Percentiles rank a stretch among this genome's conserved stretches.
Conservation (phyloP, 2,329 filamentous ascomycete genomes). For the Scedosporium aurantiacum region DNA sequence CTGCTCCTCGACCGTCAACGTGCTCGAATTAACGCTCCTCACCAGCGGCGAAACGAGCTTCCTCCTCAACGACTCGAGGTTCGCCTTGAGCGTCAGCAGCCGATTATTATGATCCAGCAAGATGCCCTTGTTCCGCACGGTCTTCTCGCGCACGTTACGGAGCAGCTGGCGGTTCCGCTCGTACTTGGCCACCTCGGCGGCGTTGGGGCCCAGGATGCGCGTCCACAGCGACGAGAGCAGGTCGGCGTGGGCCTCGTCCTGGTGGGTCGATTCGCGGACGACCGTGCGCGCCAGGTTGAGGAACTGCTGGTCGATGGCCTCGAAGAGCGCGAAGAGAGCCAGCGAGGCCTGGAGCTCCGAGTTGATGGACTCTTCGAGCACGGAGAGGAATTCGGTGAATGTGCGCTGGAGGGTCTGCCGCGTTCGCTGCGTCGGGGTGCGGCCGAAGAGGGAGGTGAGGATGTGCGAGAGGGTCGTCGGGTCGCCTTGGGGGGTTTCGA, state of each 20-base stretch:
- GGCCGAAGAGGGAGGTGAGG: conserved; percentile 65
- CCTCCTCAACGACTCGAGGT: conserved; percentile 70
- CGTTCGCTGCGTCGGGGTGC: conserved; percentile 70
- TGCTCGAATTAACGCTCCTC: conserved; percentile 54
- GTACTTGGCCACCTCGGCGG: conserved; percentile 71
- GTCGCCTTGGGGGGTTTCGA: conserved; percentile 40
- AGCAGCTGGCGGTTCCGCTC: conserved; percentile 80
- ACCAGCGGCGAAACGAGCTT: conserved; percentile 81
- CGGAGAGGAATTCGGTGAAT: conserved; percentile 75
- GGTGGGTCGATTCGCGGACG: conserved; percentile 68
- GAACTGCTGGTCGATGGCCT: conserved; percentile 83
- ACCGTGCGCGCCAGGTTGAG: conserved; percentile 78
- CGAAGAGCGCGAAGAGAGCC: conserved; percentile 78
- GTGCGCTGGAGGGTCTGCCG: conserved; percentile 72
- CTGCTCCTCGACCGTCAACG: conserved; percentile 71
- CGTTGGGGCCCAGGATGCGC: conserved; percentile 66
- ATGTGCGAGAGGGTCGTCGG: conserved; percentile 61
- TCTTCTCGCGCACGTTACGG: conserved; percentile 66
- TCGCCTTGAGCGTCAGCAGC: conserved; percentile 73
- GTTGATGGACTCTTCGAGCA: conserved; percentile 81
- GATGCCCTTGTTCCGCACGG: conserved; percentile 76
- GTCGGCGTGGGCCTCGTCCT: conserved; percentile 72
- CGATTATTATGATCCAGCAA: conserved; percentile 79
- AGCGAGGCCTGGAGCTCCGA: conserved; percentile 73
- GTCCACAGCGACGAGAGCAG: conserved; percentile 79